phyloP scores from a whole-genome alignment of 2,329 filamentous ascomycete genomes.

The Colletotrichum godetiae region DNA sequence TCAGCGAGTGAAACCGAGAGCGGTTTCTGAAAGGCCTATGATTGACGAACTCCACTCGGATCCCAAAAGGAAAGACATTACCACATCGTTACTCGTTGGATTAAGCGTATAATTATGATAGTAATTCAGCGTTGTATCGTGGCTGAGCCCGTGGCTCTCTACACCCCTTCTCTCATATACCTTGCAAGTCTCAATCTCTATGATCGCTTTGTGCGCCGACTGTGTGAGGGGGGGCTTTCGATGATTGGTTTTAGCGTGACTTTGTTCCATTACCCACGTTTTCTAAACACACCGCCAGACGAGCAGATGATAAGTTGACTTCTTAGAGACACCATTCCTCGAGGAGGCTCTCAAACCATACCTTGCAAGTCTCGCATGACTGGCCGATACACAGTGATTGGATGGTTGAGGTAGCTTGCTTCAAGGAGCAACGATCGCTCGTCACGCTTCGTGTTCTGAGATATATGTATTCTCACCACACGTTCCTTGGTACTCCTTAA shows the following conservation, averaged over 20 bases:
- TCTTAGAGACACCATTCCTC: too few species aligned
- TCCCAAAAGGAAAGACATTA: neutral
- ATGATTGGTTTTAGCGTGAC: neutral
- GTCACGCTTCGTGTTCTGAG: too few species aligned
- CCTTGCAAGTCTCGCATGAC: too few species aligned
- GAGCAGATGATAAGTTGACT: too few species aligned
- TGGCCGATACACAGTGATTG: too few species aligned
- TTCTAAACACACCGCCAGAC: too few species aligned
- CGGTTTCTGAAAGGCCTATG: neutral
- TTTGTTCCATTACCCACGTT: too few species aligned
- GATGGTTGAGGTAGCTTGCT: too few species aligned
- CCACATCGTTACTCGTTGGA: conserved; percentile 13
- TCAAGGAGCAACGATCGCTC: too few species aligned
- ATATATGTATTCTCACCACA: too few species aligned
- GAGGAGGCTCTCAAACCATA: too few species aligned
- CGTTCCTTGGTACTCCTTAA: too few species aligned
- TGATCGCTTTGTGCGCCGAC: neutral
- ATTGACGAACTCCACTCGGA: conserved; percentile 28
- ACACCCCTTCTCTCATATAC: neutral
- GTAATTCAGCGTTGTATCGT: conserved; percentile 8
- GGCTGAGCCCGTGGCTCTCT: neutral
- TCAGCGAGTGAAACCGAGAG: neutral
- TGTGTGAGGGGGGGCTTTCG: neutral
- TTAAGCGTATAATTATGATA: conserved; percentile 20
- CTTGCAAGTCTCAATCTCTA: neutral